phyloP scores from a whole-genome alignment of 257 asterid species.

The Galeopsis tetrahit region DNA sequence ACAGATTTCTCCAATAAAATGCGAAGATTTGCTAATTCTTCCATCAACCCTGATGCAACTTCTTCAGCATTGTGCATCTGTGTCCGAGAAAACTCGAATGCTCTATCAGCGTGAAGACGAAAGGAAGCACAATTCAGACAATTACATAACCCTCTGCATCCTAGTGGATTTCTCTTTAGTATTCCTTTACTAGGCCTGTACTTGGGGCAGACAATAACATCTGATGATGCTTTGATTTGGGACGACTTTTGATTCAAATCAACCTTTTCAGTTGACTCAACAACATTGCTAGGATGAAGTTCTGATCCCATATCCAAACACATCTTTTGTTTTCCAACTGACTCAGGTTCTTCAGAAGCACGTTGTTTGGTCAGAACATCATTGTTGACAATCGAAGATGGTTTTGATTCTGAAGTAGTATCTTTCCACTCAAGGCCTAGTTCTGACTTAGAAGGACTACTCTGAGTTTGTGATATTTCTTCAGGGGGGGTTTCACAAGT shows the following conservation, averaged over 20 bases:
- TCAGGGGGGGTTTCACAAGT: conserved; percentile 31
- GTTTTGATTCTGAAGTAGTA: conserved; percentile 25
- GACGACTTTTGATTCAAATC: conserved; percentile 29
- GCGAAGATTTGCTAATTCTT: conserved; percentile 63
- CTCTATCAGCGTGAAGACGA: conserved; percentile 82
- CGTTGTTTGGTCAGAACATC: conserved; percentile 33
- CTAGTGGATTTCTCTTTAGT: conserved; percentile 69
- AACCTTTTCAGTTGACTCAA: conserved; percentile 26
- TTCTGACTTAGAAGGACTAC: conserved; percentile 30
- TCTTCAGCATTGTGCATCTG: conserved; percentile 88
- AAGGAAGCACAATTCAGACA: conserved; percentile 86
- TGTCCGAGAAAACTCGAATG: conserved; percentile 79
- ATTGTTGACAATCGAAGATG: conserved; percentile 28
- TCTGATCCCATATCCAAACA: conserved; percentile 30
- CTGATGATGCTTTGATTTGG: conserved; percentile 24
- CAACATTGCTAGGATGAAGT: conserved; percentile 18
- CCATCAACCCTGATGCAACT: conserved; percentile 62
- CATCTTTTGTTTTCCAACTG: conserved; percentile 26
- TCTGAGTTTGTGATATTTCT: conserved; percentile 24
- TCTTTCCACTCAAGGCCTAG: conserved; percentile 25
- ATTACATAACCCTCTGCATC: conserved; percentile 84
- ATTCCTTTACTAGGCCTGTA: conserved; percentile 55
- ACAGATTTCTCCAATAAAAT: conserved; percentile 54
- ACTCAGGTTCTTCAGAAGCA: conserved; percentile 32
- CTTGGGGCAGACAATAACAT: conserved; percentile 26